Base-by-base conservation (phyloP, 73 alveolate genomes). In the Paramecium pentaurelia region DNA sequence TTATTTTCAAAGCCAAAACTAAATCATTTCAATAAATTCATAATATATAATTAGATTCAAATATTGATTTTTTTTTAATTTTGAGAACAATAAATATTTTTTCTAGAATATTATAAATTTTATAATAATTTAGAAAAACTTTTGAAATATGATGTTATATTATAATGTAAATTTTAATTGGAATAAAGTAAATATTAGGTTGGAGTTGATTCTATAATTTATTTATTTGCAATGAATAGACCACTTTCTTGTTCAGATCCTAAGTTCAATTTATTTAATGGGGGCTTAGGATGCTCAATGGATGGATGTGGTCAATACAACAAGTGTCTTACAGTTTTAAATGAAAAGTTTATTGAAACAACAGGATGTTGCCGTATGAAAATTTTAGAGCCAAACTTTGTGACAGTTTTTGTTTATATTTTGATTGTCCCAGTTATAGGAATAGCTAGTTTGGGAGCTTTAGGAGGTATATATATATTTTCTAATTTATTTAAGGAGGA, bases 351-450 rank as follows among this genome's bases (percentile, higher is more conserved):
- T 34, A 64, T 64, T 64, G 84, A 64, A 11, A 64, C 84, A 64
- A 64, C 84, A 12, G 84, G 84, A 12, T 64, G 84, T 64, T 64
- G 84, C 49, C 84, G 84, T 12, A 28, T 64, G 84, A 64, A 64
- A 14, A 34, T 64, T 28, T 64, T 64, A 64, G 42, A 64, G 47
- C 84, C 84, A 32, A 64, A 64, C 30, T 64, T 64, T 32, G 84
- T 64, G 11, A 64, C 84, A 6, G 70, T 75, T 38, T 75, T 75
- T 10, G 88, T 36, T 37, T 75, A 38, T 75, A 75, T 75, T 1
- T 42, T 75, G 68, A 75, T 75, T 75, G 77, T 49, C 6, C 91
- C 91, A 9, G 58, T 80, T 12, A 42, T 80, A 18, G 91, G 91
- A 22, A 80, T 80, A 44, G 91, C 64, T 7, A 45, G 47, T 20